A percentile compares a stretch with the other conserved stretches of the same genome.
Conservation (phyloP, 768 basidiomycete species). For the Lentinula edodes region DNA sequence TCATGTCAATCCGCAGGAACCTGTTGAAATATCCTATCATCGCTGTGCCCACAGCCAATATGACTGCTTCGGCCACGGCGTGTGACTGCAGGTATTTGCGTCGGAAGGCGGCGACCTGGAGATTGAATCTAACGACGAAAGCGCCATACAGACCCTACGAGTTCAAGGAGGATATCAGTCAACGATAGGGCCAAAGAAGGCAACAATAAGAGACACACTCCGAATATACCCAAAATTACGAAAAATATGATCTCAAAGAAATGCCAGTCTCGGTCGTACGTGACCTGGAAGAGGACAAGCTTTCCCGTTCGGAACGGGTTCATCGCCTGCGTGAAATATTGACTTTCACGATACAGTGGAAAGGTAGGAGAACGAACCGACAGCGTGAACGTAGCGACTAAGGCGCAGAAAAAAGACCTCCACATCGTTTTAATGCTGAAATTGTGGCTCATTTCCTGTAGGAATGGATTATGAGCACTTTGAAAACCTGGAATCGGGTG, state of each 20-base stretch:
- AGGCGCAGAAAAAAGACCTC: constrained; percentile 94
- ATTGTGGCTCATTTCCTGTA: constrained; percentile 94
- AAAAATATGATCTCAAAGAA: constrained; percentile 99
- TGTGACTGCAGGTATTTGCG: constrained; percentile 82
- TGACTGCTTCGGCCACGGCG: constrained; percentile 85
- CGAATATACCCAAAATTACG: constrained; percentile 91
- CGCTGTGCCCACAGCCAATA: constrained; percentile 82
- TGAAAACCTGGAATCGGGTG: constrained; percentile 1
- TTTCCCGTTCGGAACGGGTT: constrained; percentile 98
- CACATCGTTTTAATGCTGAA: constrained; percentile 99
- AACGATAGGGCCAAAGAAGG: constrained; percentile 7
- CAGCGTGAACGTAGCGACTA: constrained; percentile 93
- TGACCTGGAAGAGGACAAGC: constrained; percentile 96
- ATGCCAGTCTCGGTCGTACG: constrained; percentile 97
- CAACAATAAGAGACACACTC: constrained; percentile 40
- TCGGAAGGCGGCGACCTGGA: constrained; percentile 92
- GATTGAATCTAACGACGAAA: constrained; percentile 94
- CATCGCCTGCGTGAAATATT: constrained; percentile 62
- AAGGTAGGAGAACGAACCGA: constrained; percentile 55
- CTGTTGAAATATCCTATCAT: constrained; percentile 92
- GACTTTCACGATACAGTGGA: constrained; percentile 5
- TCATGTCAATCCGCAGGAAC: constrained; percentile 96
- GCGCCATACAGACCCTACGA: constrained; percentile 92
- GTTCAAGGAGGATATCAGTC: background rate
- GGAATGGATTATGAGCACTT: background rate